Percentiles rank a stretch among this genome's conserved stretches.
Conservation (phyloP, 345 rosid species). For the Citrus reticulata region DNA sequence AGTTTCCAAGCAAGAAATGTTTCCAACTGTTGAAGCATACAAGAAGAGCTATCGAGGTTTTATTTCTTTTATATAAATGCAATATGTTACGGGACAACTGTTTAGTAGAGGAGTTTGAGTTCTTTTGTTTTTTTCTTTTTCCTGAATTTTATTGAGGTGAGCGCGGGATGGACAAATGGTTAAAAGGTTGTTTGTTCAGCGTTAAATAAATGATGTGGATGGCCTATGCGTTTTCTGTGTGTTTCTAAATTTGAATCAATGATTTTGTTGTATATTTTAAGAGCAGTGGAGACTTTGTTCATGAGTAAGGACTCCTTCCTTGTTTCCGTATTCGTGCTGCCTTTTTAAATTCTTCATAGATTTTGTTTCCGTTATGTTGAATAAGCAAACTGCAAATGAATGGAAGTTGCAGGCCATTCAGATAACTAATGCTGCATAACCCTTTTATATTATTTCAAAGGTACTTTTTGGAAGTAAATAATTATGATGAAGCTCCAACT, state of each 20-base stretch:
- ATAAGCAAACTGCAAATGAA: not conserved
- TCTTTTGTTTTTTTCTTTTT: not conserved
- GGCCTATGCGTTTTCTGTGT: conserved; percentile 1
- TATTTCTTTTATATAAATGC: not conserved
- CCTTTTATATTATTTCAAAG: not conserved
- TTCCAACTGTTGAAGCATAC: conserved; percentile 17
- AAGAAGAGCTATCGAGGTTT: not conserved
- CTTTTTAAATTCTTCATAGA: not conserved
- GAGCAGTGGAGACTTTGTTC: not conserved
- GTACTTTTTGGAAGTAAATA: not conserved
- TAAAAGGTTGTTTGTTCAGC: conserved; percentile 12
- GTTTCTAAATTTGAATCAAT: conserved; percentile 13
- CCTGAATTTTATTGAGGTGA: conserved; percentile 16
- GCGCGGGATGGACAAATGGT: conserved; percentile 5
- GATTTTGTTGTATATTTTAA: conserved; percentile 2
- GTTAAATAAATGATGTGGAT: conserved; percentile 18
- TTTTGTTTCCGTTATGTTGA: not conserved
- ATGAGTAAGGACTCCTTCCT: not conserved
- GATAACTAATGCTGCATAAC: not conserved
- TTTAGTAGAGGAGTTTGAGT: conserved; percentile 9
- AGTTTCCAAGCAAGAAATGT: conserved; percentile 1
- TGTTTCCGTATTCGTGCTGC: not conserved
- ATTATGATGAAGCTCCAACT: not conserved
- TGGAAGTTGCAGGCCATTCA: not conserved
- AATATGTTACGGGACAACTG: conserved; percentile 8